Evolutionary conservation across 2,329 filamentous ascomycete genomes (phyloP).

Genomic region (Aureobasidium namibiae): DNA sequence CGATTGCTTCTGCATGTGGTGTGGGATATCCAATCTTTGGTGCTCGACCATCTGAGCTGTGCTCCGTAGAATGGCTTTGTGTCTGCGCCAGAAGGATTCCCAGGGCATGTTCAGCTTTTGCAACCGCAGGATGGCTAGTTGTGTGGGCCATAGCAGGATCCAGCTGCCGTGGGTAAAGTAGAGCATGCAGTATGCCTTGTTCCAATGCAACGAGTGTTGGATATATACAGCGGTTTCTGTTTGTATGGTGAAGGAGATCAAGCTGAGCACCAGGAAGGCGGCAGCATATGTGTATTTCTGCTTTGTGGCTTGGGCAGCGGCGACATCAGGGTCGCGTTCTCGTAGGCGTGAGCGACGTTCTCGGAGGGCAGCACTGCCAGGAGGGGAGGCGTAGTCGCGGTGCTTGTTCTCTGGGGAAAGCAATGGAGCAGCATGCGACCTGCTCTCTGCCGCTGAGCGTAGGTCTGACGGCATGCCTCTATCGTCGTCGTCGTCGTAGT

Average conservation of each 20-base stretch:
- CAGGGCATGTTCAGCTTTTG: conserved; percentile 74
- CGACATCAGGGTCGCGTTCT: conserved; percentile 64
- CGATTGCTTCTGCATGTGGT: conserved; percentile 36
- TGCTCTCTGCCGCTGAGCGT: conserved; percentile 33
- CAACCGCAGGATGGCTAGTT: conserved; percentile 70
- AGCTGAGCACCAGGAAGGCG: conserved; percentile 71
- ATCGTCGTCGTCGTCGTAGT: conserved; percentile 24
- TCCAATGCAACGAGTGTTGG: conserved; percentile 83
- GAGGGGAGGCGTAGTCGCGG: conserved; percentile 31
- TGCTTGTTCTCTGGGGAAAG: conserved; percentile 35
- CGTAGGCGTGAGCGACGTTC: conserved; percentile 51
- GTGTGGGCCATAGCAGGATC: conserved; percentile 78
- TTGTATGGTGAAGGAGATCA: conserved; percentile 86
- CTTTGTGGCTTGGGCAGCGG: conserved; percentile 56
- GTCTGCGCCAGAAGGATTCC: conserved; percentile 74
- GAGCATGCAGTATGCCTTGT: conserved; percentile 99
- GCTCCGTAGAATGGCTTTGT: conserved; percentile 53
- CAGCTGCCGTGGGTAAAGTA: conserved; percentile 94
- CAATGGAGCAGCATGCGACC: conserved; percentile 43
- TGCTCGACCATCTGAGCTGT: conserved; percentile 81
- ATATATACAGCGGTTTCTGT: conserved; percentile 95
- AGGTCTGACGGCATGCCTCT: conserved; percentile 43
- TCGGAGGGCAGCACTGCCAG: conserved; percentile 32
- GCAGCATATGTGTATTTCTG: conserved; percentile 82
- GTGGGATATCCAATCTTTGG: conserved; percentile 60